phyloP scores from a whole-genome alignment of 371 early-diverging fungal genomes.

The Circinella minor region DNA sequence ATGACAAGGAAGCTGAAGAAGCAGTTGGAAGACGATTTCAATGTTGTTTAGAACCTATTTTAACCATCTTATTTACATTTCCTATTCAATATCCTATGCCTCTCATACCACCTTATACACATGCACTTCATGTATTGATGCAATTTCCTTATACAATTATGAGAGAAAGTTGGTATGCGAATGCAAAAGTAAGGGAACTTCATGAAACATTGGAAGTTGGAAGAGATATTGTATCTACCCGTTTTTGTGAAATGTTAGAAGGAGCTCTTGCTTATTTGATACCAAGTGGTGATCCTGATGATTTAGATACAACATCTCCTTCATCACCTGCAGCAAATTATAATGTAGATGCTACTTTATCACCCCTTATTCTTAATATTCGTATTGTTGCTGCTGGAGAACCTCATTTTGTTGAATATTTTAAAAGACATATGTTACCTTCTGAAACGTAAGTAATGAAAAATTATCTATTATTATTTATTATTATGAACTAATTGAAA shows the following conservation, averaged over 20 bases:
- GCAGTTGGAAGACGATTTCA: slow-evolving; percentile 27
- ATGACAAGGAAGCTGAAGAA: slow-evolving; percentile 23
- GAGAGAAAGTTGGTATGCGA: slow-evolving; percentile 46
- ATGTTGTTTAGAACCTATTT: slow-evolving; percentile 35
- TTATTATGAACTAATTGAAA: not conserved
- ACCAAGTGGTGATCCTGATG: slow-evolving; percentile 46
- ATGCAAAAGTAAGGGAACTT: slow-evolving; percentile 18
- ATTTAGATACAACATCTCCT: slow-evolving; percentile 1
- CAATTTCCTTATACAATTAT: slow-evolving; percentile 56
- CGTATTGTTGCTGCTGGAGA: slow-evolving; percentile 54
- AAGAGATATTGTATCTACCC: slow-evolving; percentile 13
- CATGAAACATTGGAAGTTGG: slow-evolving; percentile 20
- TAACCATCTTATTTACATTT: slow-evolving; percentile 40
- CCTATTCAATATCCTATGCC: slow-evolving; percentile 60
- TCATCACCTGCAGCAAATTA: slow-evolving; percentile 2
- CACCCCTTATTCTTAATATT: slow-evolving; percentile 69
- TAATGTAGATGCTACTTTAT: slow-evolving; percentile 64
- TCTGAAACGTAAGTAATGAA: slow-evolving; percentile 60
- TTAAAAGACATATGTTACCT: slow-evolving; percentile 58
- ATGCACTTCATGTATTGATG: slow-evolving; percentile 76
- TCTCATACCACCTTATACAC: slow-evolving; percentile 73
- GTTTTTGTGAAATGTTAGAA: slow-evolving; percentile 32
- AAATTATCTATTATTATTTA: not conserved
- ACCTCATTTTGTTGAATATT: slow-evolving; percentile 29
- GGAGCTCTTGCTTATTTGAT: slow-evolving; percentile 38